Evolutionary conservation across 768 basidiomycete species (phyloP), one percentile per base, ranked within the genome.

Genomic region (Serendipita sp.): DNA sequence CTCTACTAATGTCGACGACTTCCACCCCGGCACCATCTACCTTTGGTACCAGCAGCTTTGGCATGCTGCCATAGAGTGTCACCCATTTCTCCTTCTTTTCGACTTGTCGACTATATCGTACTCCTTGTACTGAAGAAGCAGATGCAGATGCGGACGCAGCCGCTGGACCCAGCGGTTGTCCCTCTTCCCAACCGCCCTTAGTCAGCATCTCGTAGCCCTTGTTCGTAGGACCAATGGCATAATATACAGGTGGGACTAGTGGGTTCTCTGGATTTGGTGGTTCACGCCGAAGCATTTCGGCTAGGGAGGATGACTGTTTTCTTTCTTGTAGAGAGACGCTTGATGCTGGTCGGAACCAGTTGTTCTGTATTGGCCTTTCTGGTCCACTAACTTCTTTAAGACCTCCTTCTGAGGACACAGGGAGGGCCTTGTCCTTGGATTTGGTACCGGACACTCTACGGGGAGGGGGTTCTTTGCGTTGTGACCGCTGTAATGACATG

Each of bases 161-260:
- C n/a, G n/a, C n/a, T n/a, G 53, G 53, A 30, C 53, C 53, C 24
- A 58, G 26, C n/a, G 53, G 53, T 34, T 58, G 53, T 58, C 53
- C 53, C 31, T 58, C 53, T 31, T 58, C 53, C 53, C 53, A 58
- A 58, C 53, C 53, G 13, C 33, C 26, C 28, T 34, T 58, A n/a
- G 53, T 30, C 9, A 58, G 53, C 53, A 58, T 58, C 53, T 58
- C 53, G 30, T 58, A 58, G 24, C 53, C 53, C 9, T 33, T 24
- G 20, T 58, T 58, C 11, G 20, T n/a, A 4, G 53, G 53, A 9
- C 53, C 53, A 11, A 58, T 24, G 20, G 53, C 53, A 20, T 58
- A 58, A 34, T 58, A 58, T n/a, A 58, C 53, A 13, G 53, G 53
- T 58, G 53, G 53, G 11, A 34, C 53, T 11, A 58, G 26, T 4